Evolutionary conservation across 2,329 filamentous ascomycete species (phyloP), one percentile per base, ranked within the genome.

Genomic region (Seiridium cupressi): DNA sequence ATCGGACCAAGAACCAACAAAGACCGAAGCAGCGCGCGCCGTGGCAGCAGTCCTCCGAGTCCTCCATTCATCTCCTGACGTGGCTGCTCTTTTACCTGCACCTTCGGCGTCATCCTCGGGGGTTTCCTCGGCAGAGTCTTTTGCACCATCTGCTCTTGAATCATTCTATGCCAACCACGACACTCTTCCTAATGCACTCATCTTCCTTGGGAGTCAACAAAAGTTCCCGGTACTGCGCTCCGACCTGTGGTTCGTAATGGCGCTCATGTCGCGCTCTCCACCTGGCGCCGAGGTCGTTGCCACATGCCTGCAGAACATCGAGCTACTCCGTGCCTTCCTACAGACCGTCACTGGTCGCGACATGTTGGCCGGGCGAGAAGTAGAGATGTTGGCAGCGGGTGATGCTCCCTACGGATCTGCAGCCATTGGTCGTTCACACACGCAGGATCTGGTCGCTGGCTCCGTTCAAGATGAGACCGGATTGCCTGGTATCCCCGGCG

Each of bases 241-340:
- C 44, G 86, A 89, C 67, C 79, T 81, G 3, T 84, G 85, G 80
- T 88, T 89, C 63, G 80, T 86, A 5, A 78, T 87, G 56, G 86
- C 86, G 2, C 77, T 89, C 40, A 84, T 88, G 79, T 79, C 80
- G 46, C 78, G 84, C 35, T 79, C 80, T 1, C 59, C 68, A 1
- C 79, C 83, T 42, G 84, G 84, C 6, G 80, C 82, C 2, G 66
- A 70, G 2, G 71, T 82, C 9, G 78, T 84, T 18, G 65, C 76
- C 7, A 72, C 74, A 10, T 70, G 80, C 1, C 70, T 87, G 49
- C 69, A 76, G 8, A 72, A 77, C 0, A 67, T 75, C 0, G 76
- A 75, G n/a, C 75, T 80, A 1, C 76, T 79, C 55, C 70, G 73
- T 35, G 74, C 75, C 1, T 73, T 88, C 1, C 73, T 75, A 1